Conservation (phyloP, 495 filamentous ascomycete species). For the Cercophora samala region DNA sequence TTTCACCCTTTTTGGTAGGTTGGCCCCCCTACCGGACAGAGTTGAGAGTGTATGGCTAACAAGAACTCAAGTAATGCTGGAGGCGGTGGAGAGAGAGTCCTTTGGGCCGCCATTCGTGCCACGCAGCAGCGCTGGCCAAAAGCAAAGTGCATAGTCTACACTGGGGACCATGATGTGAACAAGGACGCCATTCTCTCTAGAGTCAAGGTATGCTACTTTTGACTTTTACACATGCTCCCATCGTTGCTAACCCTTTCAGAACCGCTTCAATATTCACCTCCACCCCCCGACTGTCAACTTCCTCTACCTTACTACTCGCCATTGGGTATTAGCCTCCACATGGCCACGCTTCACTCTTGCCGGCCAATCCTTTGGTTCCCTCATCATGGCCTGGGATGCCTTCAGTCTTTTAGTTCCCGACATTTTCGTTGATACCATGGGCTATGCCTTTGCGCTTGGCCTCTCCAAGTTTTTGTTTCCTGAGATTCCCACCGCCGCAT, state of each 20-base stretch:
- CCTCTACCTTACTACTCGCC: slow-evolving; percentile 82
- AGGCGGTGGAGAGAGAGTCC: slow-evolving; percentile 90
- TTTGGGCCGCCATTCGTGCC: slow-evolving; percentile 92
- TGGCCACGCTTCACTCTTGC: slow-evolving; percentile 94
- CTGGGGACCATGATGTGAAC: slow-evolving; percentile 83
- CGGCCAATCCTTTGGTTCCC: slow-evolving; percentile 83
- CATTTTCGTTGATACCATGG: slow-evolving; percentile 96
- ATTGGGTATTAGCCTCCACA: slow-evolving; percentile 75
- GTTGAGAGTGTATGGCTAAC: slow-evolving; percentile 11
- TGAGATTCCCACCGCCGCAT: slow-evolving; percentile 78
- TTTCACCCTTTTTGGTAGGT: slow-evolving; percentile 91
- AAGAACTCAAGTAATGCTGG: slow-evolving; percentile 71
- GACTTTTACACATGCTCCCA: neutral
- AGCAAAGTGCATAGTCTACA: slow-evolving; percentile 87
- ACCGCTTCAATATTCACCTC: slow-evolving; percentile 88
- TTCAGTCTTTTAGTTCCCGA: slow-evolving; percentile 88
- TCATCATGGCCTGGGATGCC: slow-evolving; percentile 87
- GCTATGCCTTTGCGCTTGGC: slow-evolving; percentile 86
- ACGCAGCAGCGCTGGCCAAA: slow-evolving; percentile 87
- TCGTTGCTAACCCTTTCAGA: slow-evolving; percentile 39
- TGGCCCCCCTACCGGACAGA: neutral
- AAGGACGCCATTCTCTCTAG: slow-evolving; percentile 74
- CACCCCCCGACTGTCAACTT: slow-evolving; percentile 80
- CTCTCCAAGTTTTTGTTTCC: slow-evolving; percentile 80
- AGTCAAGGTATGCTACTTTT: slow-evolving; percentile 56